Base-by-base conservation (phyloP, 2,329 filamentous ascomycete species). In the Tricladium varicosporioides region DNA sequence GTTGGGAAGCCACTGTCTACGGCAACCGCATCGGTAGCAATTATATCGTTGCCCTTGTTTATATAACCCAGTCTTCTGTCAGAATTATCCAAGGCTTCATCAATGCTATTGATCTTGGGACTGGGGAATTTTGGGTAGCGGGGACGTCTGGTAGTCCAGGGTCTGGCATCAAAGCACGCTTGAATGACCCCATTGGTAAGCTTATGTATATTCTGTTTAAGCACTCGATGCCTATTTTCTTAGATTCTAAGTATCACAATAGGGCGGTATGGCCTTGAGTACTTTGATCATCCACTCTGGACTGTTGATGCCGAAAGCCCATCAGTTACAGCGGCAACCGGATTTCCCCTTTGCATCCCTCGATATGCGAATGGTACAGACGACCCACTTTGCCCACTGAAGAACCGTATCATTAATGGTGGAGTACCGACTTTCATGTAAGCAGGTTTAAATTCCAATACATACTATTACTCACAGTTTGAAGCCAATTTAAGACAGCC, bases 271-370 rank as follows among this genome's bases (percentile, higher is more conserved):
- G 72, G 73, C 5, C 69, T 72, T 9, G 71, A 69, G 9, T 76
- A 73, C 53, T 64, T 57, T 2, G 69, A 64, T 1, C 65, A 69
- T 9, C 74, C 74, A 1, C 72, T 75, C 53, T 79, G 78, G 69
- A 75, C 76, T 0, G 75, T 75, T 1, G 78, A 80, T 60, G 75
- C 78, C 49, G 69, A 75, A 54, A 80, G 73, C 57, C 78, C 78
- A 1, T 75, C 72, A 50, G 72, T 80, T 55, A 73, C 71, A 2
- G 73, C 77, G 0, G 79, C 76, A 63, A 76, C 74, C n/a, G 78
- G 78, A 0, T 80, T 80, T 51, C 78, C 78, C 1, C 80, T 81
- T 77, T 81, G 78, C 54, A 75, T 81, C 22, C 78, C 76, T 0
- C 71, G 78, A 11, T 51, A 51, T n/a, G 32, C 48, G 1, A 51